Evolutionary conservation across 1,284 basidiomycete species (phyloP), one percentile per base, ranked within the genome.

Genomic region (Moesziomyces globuligerus): DNA sequence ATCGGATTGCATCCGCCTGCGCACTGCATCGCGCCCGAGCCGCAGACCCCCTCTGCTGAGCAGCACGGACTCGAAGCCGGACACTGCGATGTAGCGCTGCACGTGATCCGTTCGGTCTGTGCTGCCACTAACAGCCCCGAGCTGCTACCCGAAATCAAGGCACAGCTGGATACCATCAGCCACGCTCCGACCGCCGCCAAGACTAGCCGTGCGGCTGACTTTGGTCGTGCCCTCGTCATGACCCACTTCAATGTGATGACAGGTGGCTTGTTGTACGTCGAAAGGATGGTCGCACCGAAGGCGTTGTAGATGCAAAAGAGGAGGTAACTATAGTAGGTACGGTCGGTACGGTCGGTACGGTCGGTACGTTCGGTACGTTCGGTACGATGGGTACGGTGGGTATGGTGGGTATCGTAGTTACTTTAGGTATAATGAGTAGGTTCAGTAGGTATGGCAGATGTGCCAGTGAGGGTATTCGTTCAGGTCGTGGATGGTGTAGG

Each of bases 1-100:
- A 73, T 21, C 1, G 79, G 73, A 20, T 80, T 56, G 40, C 79
- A 81, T n/a, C 79, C 79, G n/a, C 68, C 67, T 10, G 69, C 74
- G 53, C 78, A 78, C 23, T 78, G 74, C 65, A 57, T 56, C 3
- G 78, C 64, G 11, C 79, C 79, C 0, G 60, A 57, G 7, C 79
- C 79, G 38, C 79, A 80, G 18, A 62, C 51, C 7, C 75, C 75
- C 21, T 62, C 45, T 6, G 59, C 40, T 3, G 75, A 77, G 45
- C 77, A 79, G 64, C 77, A 79, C 17, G 76, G 77, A 24, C 48
- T 54, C 7, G 58, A 55, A 20, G 41, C 21, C 10, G 75, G 74
- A 44, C 77, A 79, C 9, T 52, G 44, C 7, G 56, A 59, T 10
- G 54, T 29, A 2, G 71, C 25, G 13, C 58, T 62, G 53, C 73